Evolutionary conservation across 768 basidiomycete species (phyloP), one percentile per base, ranked within the genome.

Genomic region (Podaxis mareebaensis): DNA sequence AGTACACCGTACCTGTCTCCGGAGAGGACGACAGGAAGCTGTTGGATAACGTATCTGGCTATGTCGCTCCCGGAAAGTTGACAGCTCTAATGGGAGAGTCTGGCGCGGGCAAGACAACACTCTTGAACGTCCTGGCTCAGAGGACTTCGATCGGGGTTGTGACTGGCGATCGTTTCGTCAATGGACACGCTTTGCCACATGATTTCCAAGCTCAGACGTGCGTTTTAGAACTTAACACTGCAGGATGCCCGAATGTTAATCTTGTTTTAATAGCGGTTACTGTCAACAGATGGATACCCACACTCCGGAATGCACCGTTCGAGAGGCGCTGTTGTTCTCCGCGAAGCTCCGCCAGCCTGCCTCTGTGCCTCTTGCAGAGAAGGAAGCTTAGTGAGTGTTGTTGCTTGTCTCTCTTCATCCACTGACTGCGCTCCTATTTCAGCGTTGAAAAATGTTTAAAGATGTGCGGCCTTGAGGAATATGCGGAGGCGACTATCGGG

Each of bases 221-320:
- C 24, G 73, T 68, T 17, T 24, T 36, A n/a, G 4, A 48, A 28
- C 20, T 28, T 46, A 40, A 15, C 26, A 17, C 11, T 15, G 56
- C 20, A 4, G 12, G 49, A 26, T 26, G 24, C 13, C 3, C 17
- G 48, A 10, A 24, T 33, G 12, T 26, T 28, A 11, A 51, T 12
- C 24, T 51, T 17, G 44, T 46, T 24, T 28, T 15, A 15, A 17
- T 40, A 74, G 73, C 70, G 93, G 91, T 0, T 95, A 95, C 69
- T 89, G 87, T 63, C 93, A 96, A 70, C 94, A 96, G 72, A 85
- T 86, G 80, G 92, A 93, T 67, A 89, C 86, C 0, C 94, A 95
- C 74, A 79, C 89, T 46, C 84, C 86, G n/a, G 85, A 86, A 7
- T 72, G 85, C 2, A 95, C 93, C 6, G 93, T 95, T 26, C 86